Conservation (phyloP, 1,284 basidiomycete species). For the Butyriboletus appendiculatus region DNA sequence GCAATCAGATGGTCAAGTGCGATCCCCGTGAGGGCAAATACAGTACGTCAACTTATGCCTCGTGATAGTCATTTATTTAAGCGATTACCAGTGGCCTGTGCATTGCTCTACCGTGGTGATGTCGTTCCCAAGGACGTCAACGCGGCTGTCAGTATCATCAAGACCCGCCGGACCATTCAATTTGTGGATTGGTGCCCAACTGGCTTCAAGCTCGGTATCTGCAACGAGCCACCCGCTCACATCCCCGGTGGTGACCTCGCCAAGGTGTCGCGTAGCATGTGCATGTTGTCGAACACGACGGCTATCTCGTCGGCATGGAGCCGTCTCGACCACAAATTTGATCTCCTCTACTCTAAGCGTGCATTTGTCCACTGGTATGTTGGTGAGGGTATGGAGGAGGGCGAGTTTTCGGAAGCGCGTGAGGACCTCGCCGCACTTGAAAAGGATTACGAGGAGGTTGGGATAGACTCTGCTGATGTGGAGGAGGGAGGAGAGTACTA, state of each 20-base stretch:
- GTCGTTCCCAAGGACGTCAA: slow-evolving; percentile 92
- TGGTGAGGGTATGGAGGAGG: slow-evolving; percentile 99
- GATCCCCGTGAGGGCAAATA: slow-evolving; percentile 85
- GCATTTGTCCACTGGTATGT: slow-evolving; percentile 96
- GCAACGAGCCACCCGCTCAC: slow-evolving; percentile 85
- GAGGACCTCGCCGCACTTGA: slow-evolving; percentile 97
- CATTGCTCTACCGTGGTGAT: slow-evolving; percentile 81
- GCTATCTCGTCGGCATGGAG: slow-evolving; percentile 90
- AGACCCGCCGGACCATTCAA: slow-evolving; percentile 83
- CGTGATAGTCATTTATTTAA: slow-evolving; percentile 8
- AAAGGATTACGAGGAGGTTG: slow-evolving; percentile 97
- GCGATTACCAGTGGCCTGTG: slow-evolving; percentile 60
- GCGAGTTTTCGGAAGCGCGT: slow-evolving; percentile 97
- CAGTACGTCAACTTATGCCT: slow-evolving; percentile 50
- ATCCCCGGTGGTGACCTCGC: slow-evolving; percentile 88
- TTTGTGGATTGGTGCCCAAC: slow-evolving; percentile 93
- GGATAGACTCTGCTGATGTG: slow-evolving; percentile 84
- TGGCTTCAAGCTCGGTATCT: slow-evolving; percentile 89
- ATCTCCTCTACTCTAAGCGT: slow-evolving; percentile 90
- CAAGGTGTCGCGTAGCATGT: slow-evolving; percentile 84
- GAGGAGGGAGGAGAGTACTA: slow-evolving; percentile 83
- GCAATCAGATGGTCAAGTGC: slow-evolving; percentile 91
- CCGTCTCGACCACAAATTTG: slow-evolving; percentile 93
- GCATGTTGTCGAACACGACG: slow-evolving; percentile 89
- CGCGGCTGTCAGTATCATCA: slow-evolving; percentile 82